Evolutionary conservation across 306 rosid genomes (phyloP), one percentile per base, ranked within the genome.

Genomic region (Potentilla sterilis): DNA sequence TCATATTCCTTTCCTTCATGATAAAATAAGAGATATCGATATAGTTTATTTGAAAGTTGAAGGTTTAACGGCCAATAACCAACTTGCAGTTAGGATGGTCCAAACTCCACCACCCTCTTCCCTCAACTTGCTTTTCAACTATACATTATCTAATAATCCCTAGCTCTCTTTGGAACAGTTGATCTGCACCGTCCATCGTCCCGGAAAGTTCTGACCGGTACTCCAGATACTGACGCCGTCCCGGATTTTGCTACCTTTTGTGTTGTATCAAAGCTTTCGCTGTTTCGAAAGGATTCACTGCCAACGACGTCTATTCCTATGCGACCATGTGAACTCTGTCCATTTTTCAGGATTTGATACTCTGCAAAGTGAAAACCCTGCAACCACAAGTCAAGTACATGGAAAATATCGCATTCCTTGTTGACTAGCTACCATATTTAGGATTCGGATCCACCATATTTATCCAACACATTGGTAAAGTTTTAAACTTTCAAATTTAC

Each of bases 31-130:
- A 34, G 41, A 34, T 57, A 6, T 28, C 0, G 46, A 0, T 70
- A 35, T 22, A 46, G 65, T 38, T 52, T 70, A 41, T 34, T 13
- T n/a, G 32, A 64, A 79, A 72, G 55, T 18, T 11, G 37, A 44
- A 68, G 47, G 42, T 72, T 79, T 70, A 87, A 89, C 93, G 86
- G 86, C 86, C 87, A 76, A 28, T 77, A 88, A 91, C 92, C 83
- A 83, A 86, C 87, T 79, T 76, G 75, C 55, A 54, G 75, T 75
- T 85, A 40, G 22, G 47, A 77, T n/a, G 55, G 62, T 81, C 85
- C 85, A 75, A 71, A 58, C 67, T 62, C 19, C 3, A 15, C 40
- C 28, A 9, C 32, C 3, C 13, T 7, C 59, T 2, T 28, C 6
- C 61, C 77, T 38, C 67, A 79, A 80, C 70, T 75, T 76, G 75